Percentiles rank a stretch among this genome's conserved stretches.
These are phyloP conservation scores for Linum usitatissimum DNA, from an alignment of 345 rosid species.

Conservation along the genomic window DNA sequence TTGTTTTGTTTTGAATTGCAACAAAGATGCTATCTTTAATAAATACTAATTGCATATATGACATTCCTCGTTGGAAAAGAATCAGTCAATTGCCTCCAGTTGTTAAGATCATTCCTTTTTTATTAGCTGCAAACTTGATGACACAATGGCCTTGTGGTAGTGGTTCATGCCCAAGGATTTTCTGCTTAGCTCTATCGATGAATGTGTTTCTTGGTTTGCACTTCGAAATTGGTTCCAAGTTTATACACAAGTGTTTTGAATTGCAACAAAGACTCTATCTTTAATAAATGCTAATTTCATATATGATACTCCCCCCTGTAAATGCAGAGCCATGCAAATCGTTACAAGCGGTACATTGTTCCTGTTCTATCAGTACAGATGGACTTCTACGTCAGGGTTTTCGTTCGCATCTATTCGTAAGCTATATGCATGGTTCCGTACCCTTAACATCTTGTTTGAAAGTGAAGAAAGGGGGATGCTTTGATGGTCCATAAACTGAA, in stretches of 20 bases:
- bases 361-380: constrained; percentile 91
- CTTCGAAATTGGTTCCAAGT: too few relatives aligned
- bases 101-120: too few relatives aligned
- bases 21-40: too few relatives aligned
- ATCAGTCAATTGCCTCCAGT: too few relatives aligned
- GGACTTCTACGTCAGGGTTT: constrained; percentile 93
- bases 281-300: background rate
- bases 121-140: too few relatives aligned
- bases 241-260: too few relatives aligned
- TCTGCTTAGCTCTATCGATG: background rate
- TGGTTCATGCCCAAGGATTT: too few relatives aligned
- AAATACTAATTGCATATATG: too few relatives aligned
- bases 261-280: too few relatives aligned
- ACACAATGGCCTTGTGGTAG: too few relatives aligned
- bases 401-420: constrained; percentile 88
- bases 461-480: background rate
- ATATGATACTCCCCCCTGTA: constrained; percentile 7
- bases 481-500: constrained; percentile 12
- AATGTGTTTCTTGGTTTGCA: background rate
- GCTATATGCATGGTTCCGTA: constrained; percentile 16
- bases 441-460: background rate
- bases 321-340: constrained; percentile 94
- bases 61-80: too few relatives aligned
- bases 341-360: constrained; percentile 92
- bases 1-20: too few relatives aligned